Evolutionary conservation across 1,284 basidiomycete species (phyloP), one percentile per base, ranked within the genome.

Genomic region (Marasmius fiardii): DNA sequence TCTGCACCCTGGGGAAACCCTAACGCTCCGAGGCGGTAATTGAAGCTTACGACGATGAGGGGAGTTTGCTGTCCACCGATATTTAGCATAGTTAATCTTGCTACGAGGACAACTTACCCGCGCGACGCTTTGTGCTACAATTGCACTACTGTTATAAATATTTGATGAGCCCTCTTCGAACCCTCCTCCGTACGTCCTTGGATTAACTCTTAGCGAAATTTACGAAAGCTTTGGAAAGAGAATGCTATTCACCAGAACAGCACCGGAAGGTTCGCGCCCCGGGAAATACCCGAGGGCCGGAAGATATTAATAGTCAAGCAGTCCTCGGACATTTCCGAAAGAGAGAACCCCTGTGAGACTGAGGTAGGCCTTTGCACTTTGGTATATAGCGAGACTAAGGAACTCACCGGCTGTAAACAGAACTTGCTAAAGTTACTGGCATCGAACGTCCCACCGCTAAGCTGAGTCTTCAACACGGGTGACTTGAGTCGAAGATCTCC

Each of bases 361-460:
- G 37, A 16, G 12, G 14, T 18, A 14, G 39, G 7, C 16, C 7
- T 10, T 41, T 16, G 20, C 8, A 16, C 11, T 16, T 16, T 41
- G n/a, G 16, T 41, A 4, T 18, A 20, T n/a, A 20, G 39, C 39
- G 11, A 41, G 39, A 14, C 16, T n/a, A 7, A 2, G 39, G 8
- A 41, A 49, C 67, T 43, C 51, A 72, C 71, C 11, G 64, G 56
- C 61, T 78, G 75, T 4, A 77, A 62, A 56, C 76, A 78, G 2
- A 64, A 65, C 45, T 60, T 59, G 7, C 76, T 74, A 57, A 72
- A 78, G 49, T 67, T 67, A 34, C 62, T 71, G 0, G 77, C 77
- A 53, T 76, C 64, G 39, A 77, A 73, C 1, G 63, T 65, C 4
- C 55, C 21, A 1, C 55, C 57, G 39, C 65, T 58, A 2, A 73